Evolutionary conservation across 2,329 filamentous ascomycete species (phyloP), one percentile per base, ranked within the genome.

Genomic region (Fusarium sterilihyphosum): DNA sequence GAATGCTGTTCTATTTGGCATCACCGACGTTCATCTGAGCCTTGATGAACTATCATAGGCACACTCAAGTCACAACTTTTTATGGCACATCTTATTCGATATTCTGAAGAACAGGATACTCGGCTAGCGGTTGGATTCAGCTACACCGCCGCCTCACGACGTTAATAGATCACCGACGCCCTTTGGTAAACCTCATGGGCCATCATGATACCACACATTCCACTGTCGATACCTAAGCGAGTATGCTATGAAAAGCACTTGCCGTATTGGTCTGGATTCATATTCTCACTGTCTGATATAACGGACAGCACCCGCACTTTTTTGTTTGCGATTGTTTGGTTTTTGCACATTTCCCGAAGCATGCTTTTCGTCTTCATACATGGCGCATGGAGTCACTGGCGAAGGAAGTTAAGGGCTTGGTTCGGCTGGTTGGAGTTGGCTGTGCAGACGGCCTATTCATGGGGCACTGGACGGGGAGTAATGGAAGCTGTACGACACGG

Each of bases 1-100:
- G 83, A 93, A 93, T 77, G 89, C 89, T 8, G 79, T 82, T 35
- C 80, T 86, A 60, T 90, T 91, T 69, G 88, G 87, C 70, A 86
- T 92, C 70, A 81, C 81, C 35, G 86, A 90, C 68, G 83, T 84
- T 31, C 81, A 86, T 50, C 77, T 88, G 61, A 84, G 85, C 50
- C 83, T 90, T 67, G 88, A 90, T 70, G 85, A 89, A 73, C 79
- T 83, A 81, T 80, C 78, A 83, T 75, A 76, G 77, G 61, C 64
- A 65, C 41, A 44, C 47, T 47, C 71, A 62, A 68, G 56, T 47
- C 29, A 40, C 61, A 60, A 43, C 54, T 61, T 65, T 50, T 59
- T 52, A 67, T 70, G 57, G 65, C 64, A 61, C 47, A 40, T 66
- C 57, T 62, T 66, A 63, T 67, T 68, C 60, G 59, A 71, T 69